Evolutionary conservation across 371 early-diverging fungal genomes (phyloP).

Genomic region (Dichotomocladium elegans): DNA sequence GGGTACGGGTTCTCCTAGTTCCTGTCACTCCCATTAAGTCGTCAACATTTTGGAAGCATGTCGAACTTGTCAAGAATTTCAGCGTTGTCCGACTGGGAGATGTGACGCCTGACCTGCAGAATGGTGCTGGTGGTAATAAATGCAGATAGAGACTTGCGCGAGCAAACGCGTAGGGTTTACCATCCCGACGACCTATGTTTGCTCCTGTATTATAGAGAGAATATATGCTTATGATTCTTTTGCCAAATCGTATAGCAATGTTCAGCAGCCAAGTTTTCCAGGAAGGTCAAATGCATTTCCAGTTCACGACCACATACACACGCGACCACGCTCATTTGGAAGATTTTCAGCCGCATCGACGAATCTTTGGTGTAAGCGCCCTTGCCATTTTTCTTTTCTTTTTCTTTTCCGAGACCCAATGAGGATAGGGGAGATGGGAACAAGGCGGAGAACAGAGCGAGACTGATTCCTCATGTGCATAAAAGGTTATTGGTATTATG

Average conservation of each 20-base stretch:
- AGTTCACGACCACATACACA: constrained; percentile 67
- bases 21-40: constrained; percentile 71
- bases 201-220: too few species aligned
- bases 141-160: too few species aligned
- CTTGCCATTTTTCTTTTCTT: not conserved
- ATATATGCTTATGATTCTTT: too few species aligned
- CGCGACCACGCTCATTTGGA: constrained; percentile 62
- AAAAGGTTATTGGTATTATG: constrained; percentile 79
- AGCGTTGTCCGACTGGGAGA: constrained; percentile 51
- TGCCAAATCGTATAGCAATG: constrained; percentile 25
- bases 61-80: constrained; percentile 59
- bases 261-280: constrained; percentile 61
- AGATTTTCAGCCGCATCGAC: constrained; percentile 75
- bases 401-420: too few species aligned
- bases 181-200: too few species aligned
- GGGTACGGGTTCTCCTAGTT: constrained; percentile 68
- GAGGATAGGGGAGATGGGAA: too few species aligned
- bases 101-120: constrained; percentile 55
- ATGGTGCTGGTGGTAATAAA: constrained; percentile 50
- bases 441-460: too few species aligned
- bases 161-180: too few species aligned
- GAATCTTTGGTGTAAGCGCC: constrained; percentile 67
- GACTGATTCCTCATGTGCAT: too few species aligned
- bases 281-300: constrained; percentile 76
- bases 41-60: constrained; percentile 64